These are phyloP conservation scores for Sphagnum contortum DNA, from an alignment of 225 moss, liverwort and hornwort species.

Conservation along the genomic window DNA sequence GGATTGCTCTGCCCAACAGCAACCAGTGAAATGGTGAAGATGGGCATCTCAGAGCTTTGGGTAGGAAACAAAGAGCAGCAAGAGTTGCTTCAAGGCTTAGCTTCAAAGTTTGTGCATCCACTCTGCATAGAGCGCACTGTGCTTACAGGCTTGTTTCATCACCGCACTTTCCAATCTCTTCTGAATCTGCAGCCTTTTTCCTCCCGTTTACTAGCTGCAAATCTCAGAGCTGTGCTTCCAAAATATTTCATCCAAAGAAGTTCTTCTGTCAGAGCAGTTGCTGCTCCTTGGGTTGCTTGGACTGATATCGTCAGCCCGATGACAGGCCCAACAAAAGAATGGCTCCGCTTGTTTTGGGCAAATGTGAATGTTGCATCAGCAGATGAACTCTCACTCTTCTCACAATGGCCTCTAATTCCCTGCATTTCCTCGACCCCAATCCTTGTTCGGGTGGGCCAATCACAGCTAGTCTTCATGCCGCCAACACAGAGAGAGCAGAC, in stretches of 20 bases:
- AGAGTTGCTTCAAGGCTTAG: constrained; percentile 52
- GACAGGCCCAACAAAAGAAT: constrained; percentile 58
- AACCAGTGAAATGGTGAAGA: constrained; percentile 52
- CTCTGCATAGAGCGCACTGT: constrained; percentile 60
- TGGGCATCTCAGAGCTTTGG: constrained; percentile 66
- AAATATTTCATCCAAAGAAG: constrained; percentile 62
- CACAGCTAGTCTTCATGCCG: constrained; percentile 70
- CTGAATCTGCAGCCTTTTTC: constrained; percentile 66
- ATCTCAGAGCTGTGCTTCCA: constrained; percentile 54
- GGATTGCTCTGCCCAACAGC: constrained; percentile 75
- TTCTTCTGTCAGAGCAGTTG: constrained; percentile 9
- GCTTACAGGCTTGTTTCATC: constrained; percentile 53
- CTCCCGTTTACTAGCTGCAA: constrained; percentile 49
- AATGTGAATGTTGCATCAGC: constrained; percentile 43
- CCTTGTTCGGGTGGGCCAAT: constrained; percentile 53
- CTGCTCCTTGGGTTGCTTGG: constrained; percentile 77
- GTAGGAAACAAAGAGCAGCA: constrained; percentile 79
- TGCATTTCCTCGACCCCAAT: constrained; percentile 53
- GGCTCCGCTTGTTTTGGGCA: constrained; percentile 66
- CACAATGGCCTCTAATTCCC: constrained; percentile 74
- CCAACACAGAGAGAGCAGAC: constrained; percentile 28
- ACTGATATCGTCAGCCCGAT: constrained; percentile 18
- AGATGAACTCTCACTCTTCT: constrained; percentile 52
- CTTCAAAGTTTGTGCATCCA: constrained; percentile 60
- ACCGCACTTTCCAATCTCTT: constrained; percentile 36